Evolutionary conservation across 129 eudicot genomes (phyloP), one percentile per base, ranked within the genome.

Genomic region (Lactuca saligna): DNA sequence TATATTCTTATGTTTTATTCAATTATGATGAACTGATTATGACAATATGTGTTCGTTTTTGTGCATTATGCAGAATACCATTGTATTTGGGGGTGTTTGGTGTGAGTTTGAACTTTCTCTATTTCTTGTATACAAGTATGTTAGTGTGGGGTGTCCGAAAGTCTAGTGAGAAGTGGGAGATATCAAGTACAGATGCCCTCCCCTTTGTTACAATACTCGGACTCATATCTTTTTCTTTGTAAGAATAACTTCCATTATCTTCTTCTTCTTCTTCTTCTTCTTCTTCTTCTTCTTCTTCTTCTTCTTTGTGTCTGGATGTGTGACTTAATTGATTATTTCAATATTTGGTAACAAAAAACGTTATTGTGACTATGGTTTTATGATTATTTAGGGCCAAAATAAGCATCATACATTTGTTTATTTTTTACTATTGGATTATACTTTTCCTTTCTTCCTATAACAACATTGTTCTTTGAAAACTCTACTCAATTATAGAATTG

Each of bases 151-250:
- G 97, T 55, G 74, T 84, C 32, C 54, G 85, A 70, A 87, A 84
- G 68, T 84, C 82, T 42, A 81, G 69, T 72, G 97, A 90, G 77
- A 84, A 83, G 70, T 90, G 91, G 97, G 97, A 90, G 57, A 66
- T 87, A 67, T 81, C 93, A 66, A 85, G 85, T 72, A 82, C 87
- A 54, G 87, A 88, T 69, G 91, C 97, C 17, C 84, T 90, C 68
- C 95, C 87, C 29, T 82, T 70, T 61, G 80, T 90, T 72, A 82
- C 95, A 32, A 42, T 82, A n/a, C 87, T 90, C 35, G 97, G 95
- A 53, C 72, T 87, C 76, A 2, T 85, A 31, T 86, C 95, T 46
- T 87, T 90, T 84, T 80, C 82, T 85, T 82, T 90, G 97, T 90
- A 81, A 82, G 97, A 54, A 49, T 61, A 70, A 65, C 34, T 71